These are phyloP conservation scores for Moniliophthora roreri DNA, from an alignment of 1,284 basidiomycete species.

Conservation along the genomic window DNA sequence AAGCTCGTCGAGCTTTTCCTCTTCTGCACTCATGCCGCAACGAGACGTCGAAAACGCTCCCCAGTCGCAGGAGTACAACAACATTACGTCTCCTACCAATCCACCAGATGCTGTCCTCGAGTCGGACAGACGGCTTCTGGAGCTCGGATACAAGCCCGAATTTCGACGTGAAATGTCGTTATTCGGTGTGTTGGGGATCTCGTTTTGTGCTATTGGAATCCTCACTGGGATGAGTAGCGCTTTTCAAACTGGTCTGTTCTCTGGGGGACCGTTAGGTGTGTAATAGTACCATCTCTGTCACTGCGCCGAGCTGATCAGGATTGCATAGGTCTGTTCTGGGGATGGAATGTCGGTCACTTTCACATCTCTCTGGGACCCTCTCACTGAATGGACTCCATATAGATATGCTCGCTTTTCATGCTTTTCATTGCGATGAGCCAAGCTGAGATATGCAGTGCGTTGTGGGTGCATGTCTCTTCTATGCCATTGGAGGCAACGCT, in stretches of 20 bases:
- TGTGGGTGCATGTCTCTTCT: constrained; percentile 48
- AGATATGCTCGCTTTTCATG: constrained; percentile 65
- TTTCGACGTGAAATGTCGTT: constrained; percentile 60
- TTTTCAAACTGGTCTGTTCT: constrained; percentile 59
- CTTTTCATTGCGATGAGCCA: constrained; percentile 55
- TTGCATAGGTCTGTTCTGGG: constrained; percentile 51
- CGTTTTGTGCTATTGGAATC: constrained; percentile 61
- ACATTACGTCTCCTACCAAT: neutral
- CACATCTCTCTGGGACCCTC: neutral
- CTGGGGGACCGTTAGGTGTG: constrained; percentile 52
- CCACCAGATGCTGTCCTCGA: constrained; percentile 7
- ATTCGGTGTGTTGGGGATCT: constrained; percentile 60
- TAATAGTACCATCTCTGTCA: neutral
- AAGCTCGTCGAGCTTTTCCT: no score
- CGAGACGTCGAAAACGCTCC: neutral
- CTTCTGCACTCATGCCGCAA: no score
- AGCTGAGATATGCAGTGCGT: constrained; percentile 61
- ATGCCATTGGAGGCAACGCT: no score
- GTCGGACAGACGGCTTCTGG: constrained; percentile 49
- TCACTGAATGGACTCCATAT: neutral
- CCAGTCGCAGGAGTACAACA: neutral
- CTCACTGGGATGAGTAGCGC: constrained; percentile 60
- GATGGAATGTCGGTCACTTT: constrained; percentile 53
- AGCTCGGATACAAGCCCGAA: constrained; percentile 55
- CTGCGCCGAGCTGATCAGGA: neutral